Evolutionary conservation across 495 filamentous ascomycete species (phyloP).

Genomic region (Aspergillus heteromorphus): DNA sequence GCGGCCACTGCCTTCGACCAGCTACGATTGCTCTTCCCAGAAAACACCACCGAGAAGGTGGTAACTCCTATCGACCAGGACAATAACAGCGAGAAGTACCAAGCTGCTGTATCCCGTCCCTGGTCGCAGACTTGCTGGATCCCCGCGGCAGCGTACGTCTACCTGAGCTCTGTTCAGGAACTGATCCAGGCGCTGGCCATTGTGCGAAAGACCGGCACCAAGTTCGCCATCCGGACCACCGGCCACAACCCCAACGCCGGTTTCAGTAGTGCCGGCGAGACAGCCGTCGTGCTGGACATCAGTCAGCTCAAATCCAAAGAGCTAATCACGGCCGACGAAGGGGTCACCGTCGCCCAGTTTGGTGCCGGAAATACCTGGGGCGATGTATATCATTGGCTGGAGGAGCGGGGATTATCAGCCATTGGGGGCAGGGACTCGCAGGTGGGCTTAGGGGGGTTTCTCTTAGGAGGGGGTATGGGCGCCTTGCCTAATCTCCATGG

Average conservation of each 20-base stretch:
- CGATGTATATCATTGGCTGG: conserved; percentile 26
- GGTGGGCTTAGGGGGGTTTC: not conserved
- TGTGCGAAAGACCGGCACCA: not conserved
- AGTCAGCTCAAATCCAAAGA: conserved; percentile 2
- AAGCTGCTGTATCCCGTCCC: not conserved
- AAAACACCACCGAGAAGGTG: not conserved
- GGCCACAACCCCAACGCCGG: conserved; percentile 14
- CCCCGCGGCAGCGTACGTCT: conserved; percentile 1
- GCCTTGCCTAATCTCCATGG: conserved; percentile 2
- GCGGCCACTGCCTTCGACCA: not conserved
- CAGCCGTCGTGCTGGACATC: conserved; percentile 10
- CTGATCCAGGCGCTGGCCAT: not conserved
- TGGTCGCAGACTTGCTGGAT: conserved; percentile 7
- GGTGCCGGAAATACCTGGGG: conserved; percentile 32
- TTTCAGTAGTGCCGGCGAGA: conserved; percentile 1
- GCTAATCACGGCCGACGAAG: conserved; percentile 1
- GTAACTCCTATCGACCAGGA: not conserved
- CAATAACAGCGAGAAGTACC: too few relatives aligned
- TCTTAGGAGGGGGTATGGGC: not conserved
- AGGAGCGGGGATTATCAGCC: not conserved
- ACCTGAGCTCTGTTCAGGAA: not conserved
- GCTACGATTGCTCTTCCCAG: not conserved
- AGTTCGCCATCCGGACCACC: conserved; percentile 12
- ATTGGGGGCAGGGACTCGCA: not conserved
- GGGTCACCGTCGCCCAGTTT: conserved; percentile 11